Evolutionary conservation across 1,284 basidiomycete species (phyloP).

Genomic region (Ustilago nuda): DNA sequence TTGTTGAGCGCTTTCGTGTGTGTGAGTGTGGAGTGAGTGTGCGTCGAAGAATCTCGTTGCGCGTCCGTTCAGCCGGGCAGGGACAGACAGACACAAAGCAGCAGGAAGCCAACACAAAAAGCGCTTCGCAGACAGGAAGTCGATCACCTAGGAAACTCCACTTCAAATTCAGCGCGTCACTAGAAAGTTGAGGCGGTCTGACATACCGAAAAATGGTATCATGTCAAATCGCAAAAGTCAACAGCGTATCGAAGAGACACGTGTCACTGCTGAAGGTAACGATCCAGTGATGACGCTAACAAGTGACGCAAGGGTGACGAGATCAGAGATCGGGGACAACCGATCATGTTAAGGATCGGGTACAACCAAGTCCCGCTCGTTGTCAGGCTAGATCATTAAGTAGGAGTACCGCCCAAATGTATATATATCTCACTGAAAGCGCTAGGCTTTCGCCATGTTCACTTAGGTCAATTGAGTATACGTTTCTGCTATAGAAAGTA

Average conservation of each 20-base stretch:
- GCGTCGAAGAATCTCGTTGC: conserved; percentile 39
- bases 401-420: no score
- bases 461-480: no score
- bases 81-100: conserved; percentile 4
- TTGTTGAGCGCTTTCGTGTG: conserved; percentile 8
- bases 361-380: no score
- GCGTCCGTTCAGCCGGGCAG: conserved; percentile 24
- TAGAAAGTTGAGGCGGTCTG: background rate
- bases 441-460: no score
- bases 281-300: no score
- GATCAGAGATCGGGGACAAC: no score
- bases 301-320: no score
- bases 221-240: background rate
- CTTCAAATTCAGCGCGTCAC: conserved; percentile 4
- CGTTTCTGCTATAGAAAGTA: no score
- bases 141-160: conserved; percentile 43
- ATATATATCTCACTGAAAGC: no score
- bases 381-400: no score
- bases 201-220: background rate
- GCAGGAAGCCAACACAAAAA: background rate
- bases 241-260: background rate
- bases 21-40: conserved; percentile 27
- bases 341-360: no score
- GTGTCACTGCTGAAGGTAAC: no score
- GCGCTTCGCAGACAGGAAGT: conserved; percentile 19